phyloP scores from a whole-genome alignment of 768 basidiomycete genomes.

The Suillus variegatus region DNA sequence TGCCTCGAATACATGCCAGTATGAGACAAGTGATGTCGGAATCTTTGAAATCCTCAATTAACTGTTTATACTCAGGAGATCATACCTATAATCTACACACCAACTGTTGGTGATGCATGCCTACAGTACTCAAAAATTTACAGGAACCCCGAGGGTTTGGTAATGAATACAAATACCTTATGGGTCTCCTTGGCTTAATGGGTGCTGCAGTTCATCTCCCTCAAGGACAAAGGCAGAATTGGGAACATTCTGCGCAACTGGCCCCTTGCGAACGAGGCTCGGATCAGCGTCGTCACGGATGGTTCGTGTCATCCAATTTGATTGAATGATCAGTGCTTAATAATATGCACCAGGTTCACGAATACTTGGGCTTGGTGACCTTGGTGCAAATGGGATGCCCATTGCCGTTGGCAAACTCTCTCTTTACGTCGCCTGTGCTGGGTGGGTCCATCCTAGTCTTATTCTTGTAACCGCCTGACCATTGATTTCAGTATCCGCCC shows the following conservation, averaged over 20 bases:
- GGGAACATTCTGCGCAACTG: slow-evolving; percentile 68
- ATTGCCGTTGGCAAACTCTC: slow-evolving; percentile 93
- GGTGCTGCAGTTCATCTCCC: slow-evolving; percentile 63
- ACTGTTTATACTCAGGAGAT: slow-evolving; percentile 41
- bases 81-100: slow-evolving; percentile 87
- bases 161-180: slow-evolving; percentile 31
- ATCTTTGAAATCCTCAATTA: neutral
- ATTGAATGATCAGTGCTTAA: slow-evolving; percentile 10
- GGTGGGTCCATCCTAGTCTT: slow-evolving; percentile 45
- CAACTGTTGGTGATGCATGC: slow-evolving; percentile 91
- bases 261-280: slow-evolving; percentile 72
- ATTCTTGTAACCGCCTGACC: slow-evolving; percentile 6
- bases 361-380: slow-evolving; percentile 86
- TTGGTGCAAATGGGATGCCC: slow-evolving; percentile 83
- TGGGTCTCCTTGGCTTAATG: slow-evolving; percentile 13
- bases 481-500: slow-evolving; percentile 61
- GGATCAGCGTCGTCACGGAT: slow-evolving; percentile 92
- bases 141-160: slow-evolving; percentile 71
- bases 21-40: slow-evolving; percentile 27
- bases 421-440: slow-evolving; percentile 87
- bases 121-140: slow-evolving; percentile 81
- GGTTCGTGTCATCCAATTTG: slow-evolving; percentile 43
- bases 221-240: slow-evolving; percentile 84
- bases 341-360: slow-evolving; percentile 59
- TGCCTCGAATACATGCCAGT: slow-evolving; percentile 71